Conservation (phyloP, 1,284 basidiomycete genomes). For the Malassezia sympodialis region DNA sequence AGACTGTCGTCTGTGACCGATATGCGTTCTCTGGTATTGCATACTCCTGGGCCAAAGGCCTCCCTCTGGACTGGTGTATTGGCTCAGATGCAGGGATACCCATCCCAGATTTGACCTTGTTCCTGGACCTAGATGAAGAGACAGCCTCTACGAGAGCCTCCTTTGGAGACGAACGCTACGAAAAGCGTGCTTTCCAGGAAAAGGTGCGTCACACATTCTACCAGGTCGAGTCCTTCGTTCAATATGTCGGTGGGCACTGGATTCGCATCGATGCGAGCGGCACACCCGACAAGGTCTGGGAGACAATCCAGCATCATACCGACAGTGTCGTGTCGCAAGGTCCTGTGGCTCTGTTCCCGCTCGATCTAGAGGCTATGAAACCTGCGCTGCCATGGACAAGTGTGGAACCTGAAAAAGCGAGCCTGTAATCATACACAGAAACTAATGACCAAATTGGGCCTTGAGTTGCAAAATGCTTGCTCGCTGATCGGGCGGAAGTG, state of each 20-base stretch:
- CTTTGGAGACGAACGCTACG: constrained; percentile 72
- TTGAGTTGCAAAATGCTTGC: constrained; percentile 65
- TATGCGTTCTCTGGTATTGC: constrained; percentile 96
- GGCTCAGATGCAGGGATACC: constrained; percentile 76
- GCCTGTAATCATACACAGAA: background rate
- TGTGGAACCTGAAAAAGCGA: background rate
- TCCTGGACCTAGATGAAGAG: constrained; percentile 70
- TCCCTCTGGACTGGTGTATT: constrained; percentile 66
- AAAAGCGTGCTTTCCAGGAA: constrained; percentile 46
- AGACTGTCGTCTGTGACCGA: constrained; percentile 74
- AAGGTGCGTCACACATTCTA: constrained; percentile 42
- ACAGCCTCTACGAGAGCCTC: constrained; percentile 65
- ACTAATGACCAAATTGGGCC: constrained; percentile 38
- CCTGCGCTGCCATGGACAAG: background rate
- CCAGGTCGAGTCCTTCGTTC: constrained; percentile 25
- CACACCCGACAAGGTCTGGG: constrained; percentile 34
- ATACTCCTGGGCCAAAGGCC: constrained; percentile 74
- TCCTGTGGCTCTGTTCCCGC: background rate
- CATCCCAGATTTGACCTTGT: constrained; percentile 75
- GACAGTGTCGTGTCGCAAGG: background rate
- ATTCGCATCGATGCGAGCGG: constrained; percentile 32
- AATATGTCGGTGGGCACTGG: constrained; percentile 25
- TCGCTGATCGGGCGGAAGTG: constrained; percentile 69
- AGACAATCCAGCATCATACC: constrained; percentile 25
- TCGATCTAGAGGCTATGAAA: background rate